Evolutionary conservation across 1,139 yeast species (phyloP), one percentile per base, ranked within the genome.

Genomic region (Blastobotrys illinoisensis): DNA sequence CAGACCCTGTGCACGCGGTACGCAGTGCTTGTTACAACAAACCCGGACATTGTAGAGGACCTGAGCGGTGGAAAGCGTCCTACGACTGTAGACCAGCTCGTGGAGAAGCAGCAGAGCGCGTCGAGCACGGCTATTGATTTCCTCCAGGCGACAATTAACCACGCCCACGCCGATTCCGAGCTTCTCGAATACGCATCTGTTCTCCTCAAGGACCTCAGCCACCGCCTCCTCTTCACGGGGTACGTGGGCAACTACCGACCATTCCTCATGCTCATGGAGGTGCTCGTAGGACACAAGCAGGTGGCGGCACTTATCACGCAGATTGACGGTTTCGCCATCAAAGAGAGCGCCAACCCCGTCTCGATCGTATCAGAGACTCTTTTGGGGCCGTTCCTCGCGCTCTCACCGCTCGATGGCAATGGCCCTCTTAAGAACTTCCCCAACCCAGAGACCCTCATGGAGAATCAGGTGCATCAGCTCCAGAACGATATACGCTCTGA

Each of bases 371-470:
- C 73, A 26, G 74, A 75, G 40, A 82, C 96, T 0, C 68, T 88
- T 11, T 71, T 91, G 55, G 98, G 98, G 1, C 88, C 96, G 1
- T 75, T 89, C 45, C 78, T 89, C 56, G 76, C 85, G 55, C 71
- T 89, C 19, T 88, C 97, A 0, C 96, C 97, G 0, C 71, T 90
- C 51, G 76, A 81, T 44, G 60, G 54, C 1, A 55, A 56, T 9
- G 54, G 56, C 28, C 53, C 54, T 11, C 26, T 52, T 28, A 48
- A 52, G 24, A 61, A 58, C 36, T 67, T 69, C 52, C 61, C 68
- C 23, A 59, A 65, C 44, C 64, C 67, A 11, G 64, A 63, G 14
- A 50, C 59, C 16, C 54, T 62, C 47, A 55, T 63, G n/a, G 60
- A 60, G 40, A 47, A 59, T 13, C 63, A 64, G 36, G 53, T 60